Evolutionary conservation across 352 stramenopile species (phyloP).

Genomic region (Phytopythium chamaehyphon): DNA sequence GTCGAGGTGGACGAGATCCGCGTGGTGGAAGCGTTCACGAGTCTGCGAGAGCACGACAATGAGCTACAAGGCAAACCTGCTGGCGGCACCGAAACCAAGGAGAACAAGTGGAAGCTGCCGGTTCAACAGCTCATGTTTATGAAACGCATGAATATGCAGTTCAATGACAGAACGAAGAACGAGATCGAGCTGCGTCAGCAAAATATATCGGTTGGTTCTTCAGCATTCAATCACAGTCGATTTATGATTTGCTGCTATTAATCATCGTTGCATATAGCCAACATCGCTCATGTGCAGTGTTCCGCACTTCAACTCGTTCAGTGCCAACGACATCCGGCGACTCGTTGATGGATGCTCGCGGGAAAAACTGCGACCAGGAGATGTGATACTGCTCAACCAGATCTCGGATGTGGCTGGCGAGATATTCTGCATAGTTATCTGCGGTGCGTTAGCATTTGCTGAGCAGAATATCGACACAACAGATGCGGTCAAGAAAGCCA

Average conservation of each 20-base stretch:
- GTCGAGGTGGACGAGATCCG: constrained; percentile 1
- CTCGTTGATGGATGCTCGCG: constrained; percentile 43
- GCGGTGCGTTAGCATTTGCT: constrained; percentile 43
- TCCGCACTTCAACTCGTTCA: constrained; percentile 70
- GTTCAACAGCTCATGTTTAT: constrained; percentile 82
- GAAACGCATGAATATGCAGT: constrained; percentile 80
- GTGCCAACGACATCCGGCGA: constrained; percentile 42
- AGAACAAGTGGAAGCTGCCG: constrained; percentile 74
- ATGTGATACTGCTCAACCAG: constrained; percentile 31
- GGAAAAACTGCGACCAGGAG: constrained; percentile 41
- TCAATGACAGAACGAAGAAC: constrained; percentile 70
- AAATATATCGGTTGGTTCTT: constrained; percentile 51
- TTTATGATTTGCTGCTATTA: neutral
- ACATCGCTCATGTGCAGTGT: constrained; percentile 72
- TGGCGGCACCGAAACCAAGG: constrained; percentile 7
- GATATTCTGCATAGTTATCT: constrained; percentile 64
- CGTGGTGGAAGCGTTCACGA: constrained; percentile 6
- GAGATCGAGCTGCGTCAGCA: constrained; percentile 78
- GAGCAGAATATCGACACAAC: constrained; percentile 28
- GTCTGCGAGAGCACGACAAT: neutral
- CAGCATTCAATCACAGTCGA: neutral
- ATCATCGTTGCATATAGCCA: constrained; percentile 20
- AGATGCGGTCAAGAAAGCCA: constrained; percentile 39
- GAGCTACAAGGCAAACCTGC: neutral
- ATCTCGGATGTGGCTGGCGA: constrained; percentile 19